A percentile compares a stretch with the other conserved stretches of the same genome.
Evolutionary conservation across 176 grass and related monocot species (phyloP).

Genomic region (Saccharum officinarum): DNA sequence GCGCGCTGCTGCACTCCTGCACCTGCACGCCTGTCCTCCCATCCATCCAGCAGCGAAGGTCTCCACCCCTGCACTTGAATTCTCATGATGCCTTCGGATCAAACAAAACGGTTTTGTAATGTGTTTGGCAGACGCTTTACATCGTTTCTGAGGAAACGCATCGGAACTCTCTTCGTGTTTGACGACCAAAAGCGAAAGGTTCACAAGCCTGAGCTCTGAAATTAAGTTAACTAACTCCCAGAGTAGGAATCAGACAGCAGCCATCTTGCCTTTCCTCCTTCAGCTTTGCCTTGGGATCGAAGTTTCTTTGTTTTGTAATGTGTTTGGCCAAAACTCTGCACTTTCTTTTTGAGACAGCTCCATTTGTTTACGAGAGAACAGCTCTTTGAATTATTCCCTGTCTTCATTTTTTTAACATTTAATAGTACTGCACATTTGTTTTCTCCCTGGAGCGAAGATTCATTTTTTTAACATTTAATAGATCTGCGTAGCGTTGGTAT

Average conservation of each 20-base stretch:
- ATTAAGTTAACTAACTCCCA: not conserved
- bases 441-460: not conserved
- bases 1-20: too few relatives aligned
- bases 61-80: too few relatives aligned
- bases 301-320: not conserved
- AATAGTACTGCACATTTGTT: not conserved
- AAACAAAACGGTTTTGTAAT: conserved; percentile 11
- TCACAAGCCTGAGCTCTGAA: not conserved
- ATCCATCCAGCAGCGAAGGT: not conserved
- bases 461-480: too few relatives aligned
- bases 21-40: not conserved
- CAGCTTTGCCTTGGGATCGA: conserved; percentile 11
- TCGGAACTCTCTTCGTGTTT: conserved; percentile 33
- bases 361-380: not conserved
- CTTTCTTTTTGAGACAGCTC: conserved; percentile 22
- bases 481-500: not conserved
- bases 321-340: conserved; percentile 26
- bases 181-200: conserved; percentile 54
- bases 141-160: not conserved
- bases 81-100: not conserved
- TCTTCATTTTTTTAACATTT: conserved; percentile 8
- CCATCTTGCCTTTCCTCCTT: not conserved
- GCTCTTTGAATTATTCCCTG: conserved; percentile 32
- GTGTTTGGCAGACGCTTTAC: conserved; percentile 43
- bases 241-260: not conserved